Evolutionary conservation across 2,329 filamentous ascomycete species (phyloP).

Genomic region (Aureobasidium sp.): DNA sequence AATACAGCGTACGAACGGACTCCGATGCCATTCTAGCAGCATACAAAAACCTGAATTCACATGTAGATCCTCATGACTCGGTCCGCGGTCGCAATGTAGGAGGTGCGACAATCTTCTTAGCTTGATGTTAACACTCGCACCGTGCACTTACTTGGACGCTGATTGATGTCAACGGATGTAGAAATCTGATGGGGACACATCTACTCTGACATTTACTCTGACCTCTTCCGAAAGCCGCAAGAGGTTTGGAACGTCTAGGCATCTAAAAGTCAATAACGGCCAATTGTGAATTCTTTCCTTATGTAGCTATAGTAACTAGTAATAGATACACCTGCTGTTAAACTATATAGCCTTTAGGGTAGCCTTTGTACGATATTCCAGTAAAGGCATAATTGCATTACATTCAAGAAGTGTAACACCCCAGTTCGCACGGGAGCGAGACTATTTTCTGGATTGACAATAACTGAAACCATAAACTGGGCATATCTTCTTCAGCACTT

Average conservation of each 20-base stretch:
- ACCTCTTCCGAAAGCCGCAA: not conserved
- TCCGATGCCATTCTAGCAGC: too few relatives aligned
- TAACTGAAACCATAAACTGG: not conserved
- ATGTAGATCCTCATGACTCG: not conserved
- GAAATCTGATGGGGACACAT: too few relatives aligned
- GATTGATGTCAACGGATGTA: not conserved
- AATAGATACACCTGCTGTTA: not conserved
- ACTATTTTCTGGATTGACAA: not conserved
- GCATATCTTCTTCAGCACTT: not conserved
- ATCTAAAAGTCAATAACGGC: not conserved
- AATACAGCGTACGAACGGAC: too few relatives aligned
- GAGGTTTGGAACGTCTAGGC: not conserved
- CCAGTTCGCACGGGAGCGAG: accelerated
- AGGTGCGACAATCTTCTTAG: not conserved
- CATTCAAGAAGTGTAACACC: not conserved
- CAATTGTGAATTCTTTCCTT: not conserved
- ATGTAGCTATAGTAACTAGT: not conserved
- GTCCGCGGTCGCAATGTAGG: too few relatives aligned
- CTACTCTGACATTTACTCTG: too few relatives aligned
- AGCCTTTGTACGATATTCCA: not conserved
- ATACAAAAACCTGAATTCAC: too few relatives aligned
- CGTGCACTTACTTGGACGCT: not conserved
- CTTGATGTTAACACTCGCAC: not conserved
- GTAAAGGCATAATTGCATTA: not conserved
- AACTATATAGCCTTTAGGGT: accelerated